A percentile compares a stretch with the other conserved stretches of the same genome.
Conservation (phyloP, 2,329 filamentous ascomycete species). For the Alternaria sp. region DNA sequence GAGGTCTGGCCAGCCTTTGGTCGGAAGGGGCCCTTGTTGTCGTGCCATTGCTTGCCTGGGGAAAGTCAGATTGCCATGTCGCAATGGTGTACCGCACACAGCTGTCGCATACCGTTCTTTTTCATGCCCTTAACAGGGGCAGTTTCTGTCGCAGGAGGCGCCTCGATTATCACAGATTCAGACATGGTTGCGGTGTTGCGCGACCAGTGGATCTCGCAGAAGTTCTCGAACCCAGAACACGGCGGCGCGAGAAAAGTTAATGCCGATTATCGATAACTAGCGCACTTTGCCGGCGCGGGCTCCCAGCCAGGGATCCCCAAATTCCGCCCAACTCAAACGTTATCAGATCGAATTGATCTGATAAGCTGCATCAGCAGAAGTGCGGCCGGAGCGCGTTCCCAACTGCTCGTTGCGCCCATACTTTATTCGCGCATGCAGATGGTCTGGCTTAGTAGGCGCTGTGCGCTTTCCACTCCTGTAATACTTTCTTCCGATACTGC, state of each 20-base stretch:
- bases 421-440: conserved; percentile 14
- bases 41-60: conserved; percentile 94
- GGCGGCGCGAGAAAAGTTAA: conserved; percentile 32
- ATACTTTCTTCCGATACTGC: conserved; percentile 19
- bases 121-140: conserved; percentile 67
- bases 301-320: conserved; percentile 3
- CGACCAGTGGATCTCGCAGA: conserved; percentile 12
- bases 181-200: conserved; percentile 37
- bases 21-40: conserved; percentile 81
- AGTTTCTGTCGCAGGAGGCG: conserved; percentile 48
- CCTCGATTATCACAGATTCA: conserved; percentile 48
- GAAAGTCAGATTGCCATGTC: conserved; percentile 20
- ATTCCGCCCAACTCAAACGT: background rate
- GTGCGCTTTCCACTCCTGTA: conserved; percentile 26
- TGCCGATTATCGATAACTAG: conserved; percentile 30
- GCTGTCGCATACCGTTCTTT: conserved; percentile 71
- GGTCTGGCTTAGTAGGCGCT: conserved; percentile 15
- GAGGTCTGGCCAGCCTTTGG: conserved; percentile 78
- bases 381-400: conserved; percentile 7
- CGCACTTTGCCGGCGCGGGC: background rate
- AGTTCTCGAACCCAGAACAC: conserved; percentile 18
- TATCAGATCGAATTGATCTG: conserved; percentile 34
- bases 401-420: conserved; percentile 26
- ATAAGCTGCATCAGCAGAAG: conserved; percentile 18
- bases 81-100: background rate